These are phyloP conservation scores for Ulota crispa DNA, from an alignment of 225 moss, liverwort and hornwort genomes.

Conservation along the genomic window DNA sequence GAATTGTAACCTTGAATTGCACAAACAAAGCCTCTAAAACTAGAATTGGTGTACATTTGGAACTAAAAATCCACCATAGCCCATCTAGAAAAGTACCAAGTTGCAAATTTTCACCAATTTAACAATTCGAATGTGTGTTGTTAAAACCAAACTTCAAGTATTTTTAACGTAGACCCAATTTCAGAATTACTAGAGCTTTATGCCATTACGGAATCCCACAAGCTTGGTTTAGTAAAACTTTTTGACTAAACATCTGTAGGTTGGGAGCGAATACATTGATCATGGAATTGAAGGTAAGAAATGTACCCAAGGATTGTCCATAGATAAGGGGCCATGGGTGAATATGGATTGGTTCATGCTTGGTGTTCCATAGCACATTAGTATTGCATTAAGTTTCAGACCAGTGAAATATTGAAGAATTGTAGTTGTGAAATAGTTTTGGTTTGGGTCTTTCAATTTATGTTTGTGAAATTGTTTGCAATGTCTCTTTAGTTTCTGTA, in stretches of 20 bases:
- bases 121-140: neutral
- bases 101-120: neutral
- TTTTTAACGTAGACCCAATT: neutral
- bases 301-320: neutral
- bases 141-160: neutral
- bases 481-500: no score
- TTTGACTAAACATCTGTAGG: no score
- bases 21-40: neutral
- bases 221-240: no score
- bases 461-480: no score
- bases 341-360: neutral
- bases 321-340: neutral
- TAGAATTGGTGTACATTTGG: neutral
- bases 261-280: neutral
- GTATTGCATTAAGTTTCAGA: no score
- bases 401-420: no score
- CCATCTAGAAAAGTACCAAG: neutral
- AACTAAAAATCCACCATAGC: neutral
- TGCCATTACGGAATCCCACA: neutral
- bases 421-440: no score
- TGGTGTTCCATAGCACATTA: accelerated
- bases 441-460: no score
- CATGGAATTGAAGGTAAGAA: neutral
- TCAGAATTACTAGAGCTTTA: neutral
- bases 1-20: neutral